These are phyloP conservation scores for Sporothrix mexicana DNA, from an alignment of 2,329 filamentous ascomycete genomes.

Conservation along the genomic window DNA sequence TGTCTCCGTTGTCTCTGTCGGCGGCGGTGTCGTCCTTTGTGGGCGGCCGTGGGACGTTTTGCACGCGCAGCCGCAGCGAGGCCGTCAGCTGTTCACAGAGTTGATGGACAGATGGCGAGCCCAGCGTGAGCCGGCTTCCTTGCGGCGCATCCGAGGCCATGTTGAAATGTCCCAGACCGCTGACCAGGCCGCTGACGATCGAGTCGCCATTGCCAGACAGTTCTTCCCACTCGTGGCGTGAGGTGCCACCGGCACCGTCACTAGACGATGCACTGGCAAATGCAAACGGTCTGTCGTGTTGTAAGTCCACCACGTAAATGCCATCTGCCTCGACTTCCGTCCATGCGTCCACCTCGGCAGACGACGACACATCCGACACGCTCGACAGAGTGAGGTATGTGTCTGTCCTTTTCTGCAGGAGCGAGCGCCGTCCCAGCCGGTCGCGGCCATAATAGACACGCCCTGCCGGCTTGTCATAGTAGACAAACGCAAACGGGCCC, in stretches of 20 bases:
- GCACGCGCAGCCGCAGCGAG: conserved; percentile 68
- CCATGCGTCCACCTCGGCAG: conserved; percentile 56
- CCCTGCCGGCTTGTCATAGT: conserved; percentile 67
- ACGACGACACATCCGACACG: conserved; percentile 59
- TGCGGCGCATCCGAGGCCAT: conserved; percentile 42
- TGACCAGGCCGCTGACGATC: conserved; percentile 49
- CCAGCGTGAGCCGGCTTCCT: conserved; percentile 42
- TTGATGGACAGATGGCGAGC: conserved; percentile 58
- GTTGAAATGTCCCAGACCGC: conserved; percentile 60
- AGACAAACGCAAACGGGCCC: conserved; percentile 91
- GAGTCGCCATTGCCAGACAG: conserved; percentile 42
- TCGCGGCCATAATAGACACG: conserved; percentile 84
- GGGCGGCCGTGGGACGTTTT: conserved; percentile 66
- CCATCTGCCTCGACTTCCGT: conserved; percentile 84
- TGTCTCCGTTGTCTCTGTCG: conserved; percentile 49
- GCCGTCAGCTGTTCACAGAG: conserved; percentile 62
- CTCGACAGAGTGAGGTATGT: conserved; percentile 69
- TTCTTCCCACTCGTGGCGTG: conserved; percentile 46
- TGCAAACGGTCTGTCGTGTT: conserved; percentile 20
- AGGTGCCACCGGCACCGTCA: conserved; percentile 18
- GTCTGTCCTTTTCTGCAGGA: conserved; percentile 60
- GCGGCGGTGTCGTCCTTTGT: background rate
- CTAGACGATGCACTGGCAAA: conserved; percentile 11
- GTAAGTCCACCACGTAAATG: conserved; percentile 68
- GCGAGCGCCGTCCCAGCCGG: conserved; percentile 82